phyloP scores from a whole-genome alignment of 352 stramenopile genomes.

The Blastocystis hominis region DNA sequence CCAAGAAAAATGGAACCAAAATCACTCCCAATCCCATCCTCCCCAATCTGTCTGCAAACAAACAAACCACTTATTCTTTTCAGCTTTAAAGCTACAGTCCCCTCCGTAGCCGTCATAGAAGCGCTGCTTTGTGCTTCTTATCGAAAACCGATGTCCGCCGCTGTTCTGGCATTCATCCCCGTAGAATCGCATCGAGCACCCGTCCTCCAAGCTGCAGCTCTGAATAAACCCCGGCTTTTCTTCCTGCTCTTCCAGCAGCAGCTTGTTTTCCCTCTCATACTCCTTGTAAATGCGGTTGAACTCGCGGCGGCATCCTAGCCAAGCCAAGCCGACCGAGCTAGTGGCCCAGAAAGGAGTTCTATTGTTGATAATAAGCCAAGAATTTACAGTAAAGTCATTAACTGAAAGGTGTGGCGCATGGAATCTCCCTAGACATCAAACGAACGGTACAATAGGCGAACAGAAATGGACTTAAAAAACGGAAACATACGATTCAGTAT shows the following conservation, averaged over 20 bases:
- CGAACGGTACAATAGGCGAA: neutral
- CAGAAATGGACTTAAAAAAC: conserved; percentile 14
- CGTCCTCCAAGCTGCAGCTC: neutral
- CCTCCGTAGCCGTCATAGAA: conserved; percentile 50
- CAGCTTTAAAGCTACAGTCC: conserved; percentile 33
- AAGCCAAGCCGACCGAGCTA: neutral
- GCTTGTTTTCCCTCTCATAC: neutral
- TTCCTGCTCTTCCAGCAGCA: neutral
- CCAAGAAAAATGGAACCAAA: neutral
- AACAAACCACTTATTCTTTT: conserved; percentile 8
- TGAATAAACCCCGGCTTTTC: neutral
- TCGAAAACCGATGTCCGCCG: conserved; percentile 10
- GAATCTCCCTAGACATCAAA: conserved; percentile 20
- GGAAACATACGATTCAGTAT: conserved; percentile 23
- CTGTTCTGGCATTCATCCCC: conserved; percentile 24
- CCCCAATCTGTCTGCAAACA: neutral
- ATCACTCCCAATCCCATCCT: neutral
- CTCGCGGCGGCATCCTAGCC: neutral
- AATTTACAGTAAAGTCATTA: neutral
- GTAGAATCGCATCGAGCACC: conserved; percentile 19
- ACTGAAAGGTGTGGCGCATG: conserved; percentile 32
- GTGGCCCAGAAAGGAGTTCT: conserved; percentile 5
- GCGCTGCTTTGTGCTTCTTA: neutral
- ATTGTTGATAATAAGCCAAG: neutral
- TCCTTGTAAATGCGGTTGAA: neutral